A percentile compares a stretch with the other conserved stretches of the same genome.
Conservation (phyloP, 331 rosid species). For the Acacia concinna region DNA sequence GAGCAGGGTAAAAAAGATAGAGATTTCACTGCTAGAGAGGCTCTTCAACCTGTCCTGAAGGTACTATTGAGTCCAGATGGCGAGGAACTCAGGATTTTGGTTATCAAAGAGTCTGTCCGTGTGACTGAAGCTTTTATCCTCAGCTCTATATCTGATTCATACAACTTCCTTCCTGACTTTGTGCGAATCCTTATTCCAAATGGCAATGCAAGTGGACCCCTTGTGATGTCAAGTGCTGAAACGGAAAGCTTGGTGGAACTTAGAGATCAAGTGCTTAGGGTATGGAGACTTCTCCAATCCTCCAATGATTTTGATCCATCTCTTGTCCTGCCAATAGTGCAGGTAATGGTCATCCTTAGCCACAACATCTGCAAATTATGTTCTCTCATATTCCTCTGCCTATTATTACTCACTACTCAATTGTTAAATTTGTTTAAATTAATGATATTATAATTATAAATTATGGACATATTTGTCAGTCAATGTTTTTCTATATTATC, state of each 20-base stretch:
- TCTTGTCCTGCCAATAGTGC: slow-evolving; percentile 71
- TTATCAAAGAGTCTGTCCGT: slow-evolving; percentile 80
- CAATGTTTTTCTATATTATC: too few relatives aligned
- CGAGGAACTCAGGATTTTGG: slow-evolving; percentile 61
- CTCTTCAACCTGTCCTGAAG: slow-evolving; percentile 83
- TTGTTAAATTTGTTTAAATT: not conserved
- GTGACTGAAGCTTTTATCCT: slow-evolving; percentile 74
- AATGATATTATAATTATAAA: not conserved
- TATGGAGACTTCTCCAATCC: slow-evolving; percentile 71
- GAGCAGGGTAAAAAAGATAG: slow-evolving; percentile 80
- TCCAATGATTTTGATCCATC: slow-evolving; percentile 76
- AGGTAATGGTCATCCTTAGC: slow-evolving; percentile 43
- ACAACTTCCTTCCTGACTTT: slow-evolving; percentile 60
- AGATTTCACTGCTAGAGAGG: slow-evolving; percentile 85
- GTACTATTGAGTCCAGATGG: slow-evolving; percentile 80
- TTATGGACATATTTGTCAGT: not conserved
- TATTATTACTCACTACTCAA: not conserved
- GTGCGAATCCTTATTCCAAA: slow-evolving; percentile 57
- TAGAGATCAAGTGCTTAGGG: slow-evolving; percentile 70
- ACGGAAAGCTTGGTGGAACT: slow-evolving; percentile 62
- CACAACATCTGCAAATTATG: not conserved
- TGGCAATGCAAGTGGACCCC: slow-evolving; percentile 62
- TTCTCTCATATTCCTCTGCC: not conserved
- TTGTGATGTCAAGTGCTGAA: slow-evolving; percentile 56
- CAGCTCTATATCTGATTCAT: slow-evolving; percentile 64